A percentile compares a stretch with the other conserved stretches of the same genome.
phyloP scores from a whole-genome alignment of 1,139 yeast genomes.

The Tardiomyces digboiensis region DNA sequence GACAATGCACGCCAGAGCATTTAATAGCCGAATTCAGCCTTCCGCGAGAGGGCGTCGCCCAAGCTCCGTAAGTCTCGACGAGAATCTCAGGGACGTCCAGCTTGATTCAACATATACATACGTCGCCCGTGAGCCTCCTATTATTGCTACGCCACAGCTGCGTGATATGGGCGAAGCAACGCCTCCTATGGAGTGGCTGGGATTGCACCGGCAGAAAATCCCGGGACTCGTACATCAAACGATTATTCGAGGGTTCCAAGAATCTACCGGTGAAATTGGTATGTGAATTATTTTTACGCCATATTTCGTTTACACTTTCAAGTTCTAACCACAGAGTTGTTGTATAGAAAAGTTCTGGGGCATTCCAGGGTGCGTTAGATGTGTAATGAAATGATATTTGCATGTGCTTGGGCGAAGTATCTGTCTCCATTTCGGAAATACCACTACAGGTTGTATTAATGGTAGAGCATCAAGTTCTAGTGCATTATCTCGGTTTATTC shows the following conservation, averaged over 20 bases:
- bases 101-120: constrained; percentile 47
- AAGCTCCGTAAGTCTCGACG: not conserved
- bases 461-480: not conserved
- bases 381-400: not conserved
- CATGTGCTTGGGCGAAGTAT: not conserved
- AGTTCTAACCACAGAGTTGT: constrained; percentile 6
- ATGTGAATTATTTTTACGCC: not conserved
- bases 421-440: no score
- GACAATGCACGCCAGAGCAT: constrained; percentile 53
- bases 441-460: not conserved
- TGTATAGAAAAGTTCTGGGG: constrained; percentile 17
- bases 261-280: constrained; percentile 53
- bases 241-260: constrained; percentile 64
- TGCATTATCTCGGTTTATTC: not conserved
- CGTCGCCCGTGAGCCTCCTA: constrained; percentile 60
- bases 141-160: constrained; percentile 81
- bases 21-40: not conserved
- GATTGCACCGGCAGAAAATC: constrained; percentile 73
- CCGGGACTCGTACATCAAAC: constrained; percentile 83
- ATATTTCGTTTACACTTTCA: no score
- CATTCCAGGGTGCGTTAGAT: constrained; percentile 7
- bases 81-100: constrained; percentile 49
- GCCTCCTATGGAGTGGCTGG: constrained; percentile 98
- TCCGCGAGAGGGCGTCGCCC: not conserved
- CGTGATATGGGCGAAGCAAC: constrained; percentile 94